Base-by-base conservation (phyloP, 2,329 filamentous ascomycete species). In the Teratosphaeria nubilosa region DNA sequence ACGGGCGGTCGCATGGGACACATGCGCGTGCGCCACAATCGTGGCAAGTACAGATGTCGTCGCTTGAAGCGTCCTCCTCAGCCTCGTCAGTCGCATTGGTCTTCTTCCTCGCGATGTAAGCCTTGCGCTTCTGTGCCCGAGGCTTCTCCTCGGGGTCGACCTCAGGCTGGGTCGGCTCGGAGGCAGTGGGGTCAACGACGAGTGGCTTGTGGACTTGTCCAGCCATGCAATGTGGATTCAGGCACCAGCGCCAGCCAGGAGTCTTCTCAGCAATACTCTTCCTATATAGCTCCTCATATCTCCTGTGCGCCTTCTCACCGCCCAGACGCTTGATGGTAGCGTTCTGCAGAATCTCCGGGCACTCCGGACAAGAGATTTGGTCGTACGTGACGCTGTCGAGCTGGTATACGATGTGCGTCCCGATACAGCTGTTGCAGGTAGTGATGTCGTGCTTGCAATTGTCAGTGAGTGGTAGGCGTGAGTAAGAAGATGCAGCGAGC, bases 191-290 rank as follows among this genome's bases (percentile, higher is more conserved):
- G 3, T n/a, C 37, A 30, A 14, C 20, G n/a, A 24, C 51, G 31
- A 56, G 51, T 22, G 58, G 54, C 51, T 64, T 55, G 27, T 77
- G 77, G 1, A 70, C 72, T 59, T 84, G 81, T 0, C 82, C 81
- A 0, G 75, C 76, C 6, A 72, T 74, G 62, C 82, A 85, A 1
- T 69, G 70, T 0, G 78, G 69, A 22, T 63, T 58, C 1, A 81
- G 73, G 63, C 82, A 85, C 77, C 79, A 82, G 16, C 76, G 68
- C 64, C 82, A 84, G 25, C 74, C 62, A 25, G 67, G 68, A 1
- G 61, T 66, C 31, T 52, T 62, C n/a, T 68, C 66, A 4, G 56
- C 52, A 30, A 63, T 58, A 11, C 51, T 48, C n/a, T 54, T 51
- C 6, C 61, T 25, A 41, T 62, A 55, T 20, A 58, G 34, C 58